A percentile compares a stretch with the other conserved stretches of the same genome.
Evolutionary conservation across 306 rosid species (phyloP).

Genomic region (Castanea sativa): DNA sequence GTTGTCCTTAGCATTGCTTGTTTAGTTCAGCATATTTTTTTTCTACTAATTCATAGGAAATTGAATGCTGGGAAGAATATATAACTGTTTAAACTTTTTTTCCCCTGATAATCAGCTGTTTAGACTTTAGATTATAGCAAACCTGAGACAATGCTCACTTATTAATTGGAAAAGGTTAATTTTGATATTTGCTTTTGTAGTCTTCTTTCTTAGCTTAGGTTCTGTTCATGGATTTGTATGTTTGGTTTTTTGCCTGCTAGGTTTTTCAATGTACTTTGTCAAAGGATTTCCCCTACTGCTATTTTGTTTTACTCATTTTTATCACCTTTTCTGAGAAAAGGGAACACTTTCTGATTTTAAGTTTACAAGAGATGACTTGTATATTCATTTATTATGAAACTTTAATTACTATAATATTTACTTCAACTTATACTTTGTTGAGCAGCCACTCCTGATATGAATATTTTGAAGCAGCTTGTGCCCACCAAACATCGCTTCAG

Average conservation of each 20-base stretch:
- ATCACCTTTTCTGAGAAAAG: background rate
- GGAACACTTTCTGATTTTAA: conserved; percentile 8
- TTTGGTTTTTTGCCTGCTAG: background rate
- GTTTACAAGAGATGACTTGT: conserved; percentile 4
- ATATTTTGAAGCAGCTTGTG: conserved; percentile 38
- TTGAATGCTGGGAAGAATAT: too few relatives aligned
- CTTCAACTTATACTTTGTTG: conserved; percentile 7
- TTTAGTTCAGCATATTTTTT: too few relatives aligned
- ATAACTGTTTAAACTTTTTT: too few relatives aligned
- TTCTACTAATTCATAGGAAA: too few relatives aligned
- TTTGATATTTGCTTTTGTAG: background rate
- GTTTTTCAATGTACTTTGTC: background rate
- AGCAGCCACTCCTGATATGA: conserved; percentile 38
- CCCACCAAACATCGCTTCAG: conserved; percentile 16
- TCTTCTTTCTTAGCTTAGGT: background rate
- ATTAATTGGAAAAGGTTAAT: background rate
- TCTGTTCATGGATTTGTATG: too few relatives aligned
- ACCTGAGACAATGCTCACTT: too few relatives aligned
- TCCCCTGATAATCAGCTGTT: too few relatives aligned
- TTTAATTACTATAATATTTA: background rate
- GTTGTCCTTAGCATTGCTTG: too few relatives aligned
- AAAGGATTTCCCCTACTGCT: background rate
- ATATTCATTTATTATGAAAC: background rate
- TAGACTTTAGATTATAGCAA: too few relatives aligned
- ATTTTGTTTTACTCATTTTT: background rate